phyloP scores from a whole-genome alignment of 345 rosid genomes.

The Diplotaxis tenuifolia region DNA sequence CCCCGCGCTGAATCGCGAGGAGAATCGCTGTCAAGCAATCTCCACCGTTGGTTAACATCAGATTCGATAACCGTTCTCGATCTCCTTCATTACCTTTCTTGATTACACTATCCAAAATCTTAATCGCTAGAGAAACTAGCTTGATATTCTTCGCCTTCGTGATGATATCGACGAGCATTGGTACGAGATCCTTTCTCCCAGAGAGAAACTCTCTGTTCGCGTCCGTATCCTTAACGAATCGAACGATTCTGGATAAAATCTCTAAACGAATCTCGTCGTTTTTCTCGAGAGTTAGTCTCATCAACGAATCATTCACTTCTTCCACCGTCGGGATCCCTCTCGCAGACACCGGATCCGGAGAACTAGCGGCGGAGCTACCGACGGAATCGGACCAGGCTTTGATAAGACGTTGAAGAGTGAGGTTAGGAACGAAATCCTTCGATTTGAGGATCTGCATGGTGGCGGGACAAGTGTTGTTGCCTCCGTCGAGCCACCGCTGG shows the following conservation, averaged over 20 bases:
- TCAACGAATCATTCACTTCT: conserved; percentile 38
- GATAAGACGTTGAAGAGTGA: conserved; percentile 77
- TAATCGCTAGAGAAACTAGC: conserved; percentile 42
- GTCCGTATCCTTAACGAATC: conserved; percentile 56
- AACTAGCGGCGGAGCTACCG: conserved; percentile 27
- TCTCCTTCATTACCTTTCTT: conserved; percentile 28
- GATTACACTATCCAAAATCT: conserved; percentile 44
- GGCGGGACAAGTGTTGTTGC: conserved; percentile 90
- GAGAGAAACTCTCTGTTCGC: conserved; percentile 56
- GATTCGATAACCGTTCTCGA: conserved; percentile 38
- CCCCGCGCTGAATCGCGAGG: conserved; percentile 46
- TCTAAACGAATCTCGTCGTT: conserved; percentile 14
- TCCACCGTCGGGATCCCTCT: conserved; percentile 28
- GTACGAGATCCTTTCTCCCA: conserved; percentile 44
- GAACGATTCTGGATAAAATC: conserved; percentile 39
- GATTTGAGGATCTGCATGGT: conserved; percentile 87
- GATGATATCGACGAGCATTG: conserved; percentile 52
- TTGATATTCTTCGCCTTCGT: conserved; percentile 31
- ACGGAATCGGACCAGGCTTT: conserved; percentile 70
- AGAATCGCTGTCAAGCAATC: conserved; percentile 49
- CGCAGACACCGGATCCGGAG: conserved; percentile 11
- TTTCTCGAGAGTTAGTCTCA: conserved; percentile 16
- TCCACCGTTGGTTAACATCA: conserved; percentile 35
- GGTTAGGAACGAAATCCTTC: conserved; percentile 78
- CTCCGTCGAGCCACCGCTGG: conserved; percentile 84